Evolutionary conservation across 495 filamentous ascomycete genomes (phyloP), one percentile per base, ranked within the genome.

Genomic region (Penicillium dipodomyicola): DNA sequence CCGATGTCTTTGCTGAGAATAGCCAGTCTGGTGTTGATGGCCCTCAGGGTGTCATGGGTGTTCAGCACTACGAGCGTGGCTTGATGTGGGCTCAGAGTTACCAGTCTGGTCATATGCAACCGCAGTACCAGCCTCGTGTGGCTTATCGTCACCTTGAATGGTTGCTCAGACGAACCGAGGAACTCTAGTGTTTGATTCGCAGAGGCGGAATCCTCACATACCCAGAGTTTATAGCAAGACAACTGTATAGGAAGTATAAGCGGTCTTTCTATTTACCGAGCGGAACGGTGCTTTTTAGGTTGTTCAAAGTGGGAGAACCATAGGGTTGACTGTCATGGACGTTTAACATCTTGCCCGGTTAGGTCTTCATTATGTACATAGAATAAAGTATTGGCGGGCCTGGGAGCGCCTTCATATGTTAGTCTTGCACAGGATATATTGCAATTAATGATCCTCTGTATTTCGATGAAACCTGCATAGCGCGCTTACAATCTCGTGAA

Each of bases 71-170:
- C 22, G 89, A 92, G 77, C 77, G 90, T 22, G 87, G 86, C 1
- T 74, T 92, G 40, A 91, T 89, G 54, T 92, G 77, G 65, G 80
- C 82, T 10, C 76, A 80, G 59, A 78, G 87, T 9, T 78, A 78
- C 45, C 72, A 83, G 54, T 71, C 80, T 9, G 88, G 88, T 1
- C 88, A 78, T 49, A 88, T 87, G 84, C 72, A 85, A 48, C 87
- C 88, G 3, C 76, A 85, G 66, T 88, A 83, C 60, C 82, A 85
- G 60, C 87, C 88, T 3, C 71, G 77, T 5, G 82, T 79, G 10
- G 73, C 82, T 3, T 94, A 88, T 63, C 72, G 88, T 4, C 85
- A 91, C 53, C 58, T 94, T 25, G 84, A 89, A 70, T 87, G 82
- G 67, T 58, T 90, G 67, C 67, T 90, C 23, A 85, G 85, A 0